phyloP scores from a whole-genome alignment of 495 filamentous ascomycete species.

The Trypethelium eluteriae region DNA sequence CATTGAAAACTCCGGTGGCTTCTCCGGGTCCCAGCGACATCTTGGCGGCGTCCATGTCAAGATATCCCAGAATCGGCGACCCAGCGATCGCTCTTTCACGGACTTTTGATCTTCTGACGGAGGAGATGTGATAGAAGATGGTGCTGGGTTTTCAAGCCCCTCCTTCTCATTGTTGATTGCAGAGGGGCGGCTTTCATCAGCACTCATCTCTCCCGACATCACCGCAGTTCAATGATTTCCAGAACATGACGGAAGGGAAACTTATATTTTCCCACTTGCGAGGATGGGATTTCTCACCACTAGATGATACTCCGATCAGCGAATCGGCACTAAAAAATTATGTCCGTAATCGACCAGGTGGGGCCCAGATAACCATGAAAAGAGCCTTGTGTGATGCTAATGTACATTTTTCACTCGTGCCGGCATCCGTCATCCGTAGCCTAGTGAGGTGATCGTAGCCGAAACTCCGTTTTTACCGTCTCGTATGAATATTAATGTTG shows the following conservation, averaged over 20 bases:
- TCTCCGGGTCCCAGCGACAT: slow-evolving; percentile 50
- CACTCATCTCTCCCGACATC: slow-evolving; percentile 9
- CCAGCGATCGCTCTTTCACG: slow-evolving; percentile 20
- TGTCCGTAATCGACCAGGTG: not conserved
- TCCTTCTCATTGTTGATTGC: not conserved
- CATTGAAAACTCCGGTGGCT: slow-evolving; percentile 52
- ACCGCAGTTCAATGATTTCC: not conserved
- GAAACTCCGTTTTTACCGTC: no score
- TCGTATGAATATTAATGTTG: no score
- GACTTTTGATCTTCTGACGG: slow-evolving; percentile 10
- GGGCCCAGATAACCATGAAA: not conserved
- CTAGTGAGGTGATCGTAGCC: no score
- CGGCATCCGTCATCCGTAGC: not conserved
- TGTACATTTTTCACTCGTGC: not conserved
- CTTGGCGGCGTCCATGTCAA: slow-evolving; percentile 49
- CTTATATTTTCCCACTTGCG: not conserved
- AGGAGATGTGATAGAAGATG: slow-evolving; percentile 9
- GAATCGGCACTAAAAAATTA: not conserved
- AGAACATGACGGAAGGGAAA: not conserved
- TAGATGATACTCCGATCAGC: not conserved
- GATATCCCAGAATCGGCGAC: slow-evolving; percentile 28
- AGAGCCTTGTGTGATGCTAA: not conserved
- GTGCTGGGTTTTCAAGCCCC: not conserved
- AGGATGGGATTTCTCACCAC: not conserved
- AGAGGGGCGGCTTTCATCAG: not conserved